These are phyloP conservation scores for Ogataea nakhonphanomensis DNA, from an alignment of 805 yeast species.

Conservation along the genomic window DNA sequence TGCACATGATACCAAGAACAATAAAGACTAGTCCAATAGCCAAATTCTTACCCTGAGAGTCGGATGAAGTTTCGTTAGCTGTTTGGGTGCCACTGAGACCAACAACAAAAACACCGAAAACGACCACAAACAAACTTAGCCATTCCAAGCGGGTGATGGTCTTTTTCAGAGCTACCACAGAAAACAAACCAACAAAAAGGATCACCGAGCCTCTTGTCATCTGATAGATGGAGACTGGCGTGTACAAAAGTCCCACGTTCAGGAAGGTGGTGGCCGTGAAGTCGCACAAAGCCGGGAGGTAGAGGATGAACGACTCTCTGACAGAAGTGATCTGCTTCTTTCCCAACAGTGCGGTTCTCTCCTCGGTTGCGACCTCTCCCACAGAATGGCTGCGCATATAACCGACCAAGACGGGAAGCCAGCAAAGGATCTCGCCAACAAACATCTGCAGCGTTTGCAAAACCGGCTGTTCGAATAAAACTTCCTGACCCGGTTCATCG, in stretches of 20 bases:
- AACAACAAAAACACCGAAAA: constrained; percentile 66
- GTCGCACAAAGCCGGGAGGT: constrained; percentile 71
- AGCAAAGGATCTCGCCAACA: constrained; percentile 56
- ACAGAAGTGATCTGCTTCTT: constrained; percentile 18
- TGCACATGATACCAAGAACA: constrained; percentile 59
- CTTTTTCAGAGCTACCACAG: constrained; percentile 58
- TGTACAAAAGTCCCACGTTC: constrained; percentile 69
- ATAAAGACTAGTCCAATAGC: constrained; percentile 57
- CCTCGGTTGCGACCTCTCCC: neutral
- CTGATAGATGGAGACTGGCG: constrained; percentile 78
- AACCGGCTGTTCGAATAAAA: constrained; percentile 70
- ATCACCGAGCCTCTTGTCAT: constrained; percentile 83
- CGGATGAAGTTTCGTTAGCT: constrained; percentile 13
- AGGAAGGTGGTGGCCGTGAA: constrained; percentile 69
- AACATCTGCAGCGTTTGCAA: constrained; percentile 81
- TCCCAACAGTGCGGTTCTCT: constrained; percentile 1
- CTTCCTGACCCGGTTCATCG: constrained; percentile 42
- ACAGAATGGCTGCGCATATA: neutral
- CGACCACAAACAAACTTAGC: constrained; percentile 60
- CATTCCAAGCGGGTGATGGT: constrained; percentile 61
- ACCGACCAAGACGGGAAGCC: constrained; percentile 30
- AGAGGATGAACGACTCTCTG: constrained; percentile 35
- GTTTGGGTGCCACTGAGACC: constrained; percentile 61
- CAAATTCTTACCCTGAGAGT: constrained; percentile 27
- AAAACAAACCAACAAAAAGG: constrained; percentile 68